Evolutionary conservation across 73 alveolate genomes (phyloP), one percentile per base, ranked within the genome.

Genomic region (Paramecium tetraurelia): DNA sequence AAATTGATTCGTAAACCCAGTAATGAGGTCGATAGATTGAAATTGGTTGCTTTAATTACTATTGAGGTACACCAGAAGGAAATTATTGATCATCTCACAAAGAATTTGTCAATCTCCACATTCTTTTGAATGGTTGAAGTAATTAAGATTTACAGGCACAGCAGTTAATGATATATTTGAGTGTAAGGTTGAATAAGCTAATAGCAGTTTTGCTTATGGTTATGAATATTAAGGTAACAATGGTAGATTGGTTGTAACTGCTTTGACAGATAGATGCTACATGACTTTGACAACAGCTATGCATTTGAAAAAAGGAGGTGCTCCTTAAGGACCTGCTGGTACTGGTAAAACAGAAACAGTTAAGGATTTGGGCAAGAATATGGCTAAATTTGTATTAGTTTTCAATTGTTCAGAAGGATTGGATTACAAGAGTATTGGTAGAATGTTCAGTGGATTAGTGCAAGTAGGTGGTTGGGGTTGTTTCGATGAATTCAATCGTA

Each of bases 241-340:
- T 85, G 99, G 99, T 31, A 93, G 99, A 53, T 94, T 99, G 96
- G 99, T 99, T 80, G 99, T 99, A 36, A 99, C 99, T 10, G 99
- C 99, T 7, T 97, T 99, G 86, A 99, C 99, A 22, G 99, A 99
- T 95, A 96, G 99, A 86, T 99, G 99, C 89, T 99, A 99, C 96
- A 92, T 93, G 95, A 97, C 99, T 70, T 85, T 98, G 50, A 96
- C 99, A 5, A 96, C 99, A 87, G 99, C 99, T 31, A 95, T 99
- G 96, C 97, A 96, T 95, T 96, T 99, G 97, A 97, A 99, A 85
- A 97, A 99, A 77, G 99, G 99, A 46, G 99, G 99, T 46, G 99
- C 99, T 20, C 99, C 99, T 1, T 98, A 99, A 48, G 99, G 99
- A 21, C 99, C 99, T 0, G 99, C 99, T 31, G 99, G 99, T 89